phyloP scores from a whole-genome alignment of 768 basidiomycete species.

The Tylopilus felleus region DNA sequence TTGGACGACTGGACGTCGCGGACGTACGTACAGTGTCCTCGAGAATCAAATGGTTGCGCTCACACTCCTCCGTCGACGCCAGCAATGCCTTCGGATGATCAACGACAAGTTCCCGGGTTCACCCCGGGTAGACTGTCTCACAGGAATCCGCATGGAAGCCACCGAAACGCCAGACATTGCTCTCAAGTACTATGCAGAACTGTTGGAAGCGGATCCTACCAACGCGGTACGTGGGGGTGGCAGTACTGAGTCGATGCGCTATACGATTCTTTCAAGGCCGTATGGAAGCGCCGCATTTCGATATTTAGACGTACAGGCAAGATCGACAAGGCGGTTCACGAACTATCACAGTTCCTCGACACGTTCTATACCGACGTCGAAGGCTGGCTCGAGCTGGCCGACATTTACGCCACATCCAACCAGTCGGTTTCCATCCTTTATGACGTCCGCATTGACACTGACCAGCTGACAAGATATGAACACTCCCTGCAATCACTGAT shows the following conservation, averaged over 20 bases:
- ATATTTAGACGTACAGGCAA: conserved; percentile 62
- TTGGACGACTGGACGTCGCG: conserved; percentile 68
- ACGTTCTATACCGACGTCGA: conserved; percentile 87
- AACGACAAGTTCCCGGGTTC: conserved; percentile 70
- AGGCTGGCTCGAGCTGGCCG: conserved; percentile 84
- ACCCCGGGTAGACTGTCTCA: conserved; percentile 72
- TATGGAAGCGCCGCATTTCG: conserved; percentile 81
- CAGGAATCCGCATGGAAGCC: conserved; percentile 77
- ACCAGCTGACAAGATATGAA: conserved; percentile 53
- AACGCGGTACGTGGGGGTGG: conserved; percentile 56
- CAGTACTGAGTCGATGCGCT: neutral
- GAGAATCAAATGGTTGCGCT: conserved; percentile 1
- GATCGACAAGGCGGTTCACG: conserved; percentile 62
- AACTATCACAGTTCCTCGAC: conserved; percentile 73
- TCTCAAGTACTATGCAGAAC: conserved; percentile 57
- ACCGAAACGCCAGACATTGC: conserved; percentile 54
- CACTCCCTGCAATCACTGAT: conserved; percentile 71
- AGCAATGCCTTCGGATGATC: conserved; percentile 50
- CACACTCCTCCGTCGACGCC: neutral
- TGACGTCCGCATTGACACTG: neutral
- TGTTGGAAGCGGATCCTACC: conserved; percentile 62
- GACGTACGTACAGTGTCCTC: conserved; percentile 50
- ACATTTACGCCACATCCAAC: conserved; percentile 70
- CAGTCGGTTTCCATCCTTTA: conserved; percentile 48
- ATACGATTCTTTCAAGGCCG: conserved; percentile 35